Percentiles rank a stretch among this genome's conserved stretches.
These are phyloP conservation scores for Coniella vitis DNA, from an alignment of 2,329 filamentous ascomycete species.

Conservation along the genomic window DNA sequence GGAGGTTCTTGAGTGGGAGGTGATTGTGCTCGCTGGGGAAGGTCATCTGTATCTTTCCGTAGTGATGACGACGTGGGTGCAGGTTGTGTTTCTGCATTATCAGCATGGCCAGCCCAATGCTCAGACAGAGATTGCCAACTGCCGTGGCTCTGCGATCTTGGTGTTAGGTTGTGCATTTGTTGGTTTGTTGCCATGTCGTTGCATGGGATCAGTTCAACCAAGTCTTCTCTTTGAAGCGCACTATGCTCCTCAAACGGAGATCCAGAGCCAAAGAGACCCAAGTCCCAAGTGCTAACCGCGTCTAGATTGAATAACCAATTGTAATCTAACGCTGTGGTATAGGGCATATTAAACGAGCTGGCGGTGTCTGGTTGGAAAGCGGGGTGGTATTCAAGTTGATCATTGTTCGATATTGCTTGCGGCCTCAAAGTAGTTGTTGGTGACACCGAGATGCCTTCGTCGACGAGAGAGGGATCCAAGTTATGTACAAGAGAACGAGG, in stretches of 20 bases:
- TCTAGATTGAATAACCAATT: slow-evolving; percentile 53
- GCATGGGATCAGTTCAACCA: background rate
- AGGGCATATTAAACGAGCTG: slow-evolving; percentile 59
- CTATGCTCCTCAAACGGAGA: background rate
- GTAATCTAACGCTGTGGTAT: slow-evolving; percentile 56
- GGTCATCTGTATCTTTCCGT: background rate
- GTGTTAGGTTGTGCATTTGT: slow-evolving; percentile 4
- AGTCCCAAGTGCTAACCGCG: slow-evolving; percentile 14
- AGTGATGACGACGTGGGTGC: background rate
- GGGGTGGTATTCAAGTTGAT: slow-evolving; percentile 39
- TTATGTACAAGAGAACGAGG: background rate
- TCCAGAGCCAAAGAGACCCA: slow-evolving; percentile 5
- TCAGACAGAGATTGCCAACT: background rate
- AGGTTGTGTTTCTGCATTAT: background rate
- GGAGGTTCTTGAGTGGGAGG: background rate
- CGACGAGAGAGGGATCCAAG: background rate
- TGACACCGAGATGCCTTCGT: background rate
- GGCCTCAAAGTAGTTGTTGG: background rate
- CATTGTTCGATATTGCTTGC: slow-evolving; percentile 20
- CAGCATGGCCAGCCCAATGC: background rate
- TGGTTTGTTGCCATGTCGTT: slow-evolving; percentile 1
- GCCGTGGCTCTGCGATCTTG: background rate
- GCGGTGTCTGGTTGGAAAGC: slow-evolving; percentile 56
- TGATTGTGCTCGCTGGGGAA: background rate
- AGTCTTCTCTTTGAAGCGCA: background rate